Evolutionary conservation across 805 yeast genomes (phyloP).

Genomic region (Priceomyces fermenticarens): DNA sequence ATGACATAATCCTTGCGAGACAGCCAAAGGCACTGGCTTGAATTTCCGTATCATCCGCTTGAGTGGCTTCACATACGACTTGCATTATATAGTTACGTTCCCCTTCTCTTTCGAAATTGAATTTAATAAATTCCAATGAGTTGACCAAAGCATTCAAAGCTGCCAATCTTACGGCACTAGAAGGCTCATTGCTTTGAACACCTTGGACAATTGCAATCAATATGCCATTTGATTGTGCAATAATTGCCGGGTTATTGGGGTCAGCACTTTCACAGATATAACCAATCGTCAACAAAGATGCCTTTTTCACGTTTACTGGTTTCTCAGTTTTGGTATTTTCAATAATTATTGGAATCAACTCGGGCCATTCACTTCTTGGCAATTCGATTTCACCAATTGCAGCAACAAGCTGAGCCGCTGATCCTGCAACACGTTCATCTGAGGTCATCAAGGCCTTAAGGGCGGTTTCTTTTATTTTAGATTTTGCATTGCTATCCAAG

Average conservation of each 20-base stretch:
- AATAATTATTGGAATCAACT: constrained; percentile 76
- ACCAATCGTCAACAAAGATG: constrained; percentile 86
- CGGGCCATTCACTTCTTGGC: constrained; percentile 86
- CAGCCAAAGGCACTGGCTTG: constrained; percentile 97
- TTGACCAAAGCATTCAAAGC: constrained; percentile 90
- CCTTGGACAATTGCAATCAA: constrained; percentile 96
- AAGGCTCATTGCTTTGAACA: constrained; percentile 79
- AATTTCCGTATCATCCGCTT: constrained; percentile 72
- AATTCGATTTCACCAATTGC: constrained; percentile 96
- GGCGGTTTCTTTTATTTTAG: constrained; percentile 59
- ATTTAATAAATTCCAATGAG: constrained; percentile 84
- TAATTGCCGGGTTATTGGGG: constrained; percentile 71
- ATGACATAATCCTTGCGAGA: constrained; percentile 83
- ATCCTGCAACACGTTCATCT: constrained; percentile 77
- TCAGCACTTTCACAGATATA: constrained; percentile 95
- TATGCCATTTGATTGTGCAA: constrained; percentile 85
- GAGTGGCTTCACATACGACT: constrained; percentile 99
- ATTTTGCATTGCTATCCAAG: constrained; percentile 52
- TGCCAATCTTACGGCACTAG: constrained; percentile 72
- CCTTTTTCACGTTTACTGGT: constrained; percentile 77
- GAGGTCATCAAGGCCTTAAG: constrained; percentile 60
- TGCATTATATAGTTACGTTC: constrained; percentile 98
- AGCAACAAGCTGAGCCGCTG: constrained; percentile 92
- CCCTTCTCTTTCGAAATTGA: constrained; percentile 87
- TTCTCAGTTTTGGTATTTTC: constrained; percentile 80